Conservation (phyloP, 345 rosid species). For the Mercurialis annua region DNA sequence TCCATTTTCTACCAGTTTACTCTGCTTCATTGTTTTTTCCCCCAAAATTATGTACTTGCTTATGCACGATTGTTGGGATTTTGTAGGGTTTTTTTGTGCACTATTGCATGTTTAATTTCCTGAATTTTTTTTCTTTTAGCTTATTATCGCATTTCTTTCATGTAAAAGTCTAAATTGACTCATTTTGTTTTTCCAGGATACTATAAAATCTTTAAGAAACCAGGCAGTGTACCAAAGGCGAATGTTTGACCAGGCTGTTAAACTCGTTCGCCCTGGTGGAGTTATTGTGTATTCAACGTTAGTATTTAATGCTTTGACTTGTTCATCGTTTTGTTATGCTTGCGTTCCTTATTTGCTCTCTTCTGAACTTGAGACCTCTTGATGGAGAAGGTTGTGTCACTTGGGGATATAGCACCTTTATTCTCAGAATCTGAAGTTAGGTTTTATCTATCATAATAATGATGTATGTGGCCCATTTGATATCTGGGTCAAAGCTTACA, state of each 20-base stretch:
- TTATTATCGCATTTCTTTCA: background rate
- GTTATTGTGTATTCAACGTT: constrained; percentile 93
- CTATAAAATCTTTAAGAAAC: constrained; percentile 69
- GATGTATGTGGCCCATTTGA: background rate
- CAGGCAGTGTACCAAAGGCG: constrained; percentile 82
- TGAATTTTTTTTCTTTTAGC: background rate
- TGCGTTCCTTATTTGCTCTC: no score
- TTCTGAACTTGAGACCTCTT: no score
- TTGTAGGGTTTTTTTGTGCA: background rate
- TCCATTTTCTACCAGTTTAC: background rate
- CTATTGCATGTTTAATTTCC: background rate
- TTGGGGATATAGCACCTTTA: background rate
- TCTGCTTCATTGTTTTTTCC: background rate
- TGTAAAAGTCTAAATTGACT: constrained; percentile 8
- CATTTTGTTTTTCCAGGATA: constrained; percentile 50
- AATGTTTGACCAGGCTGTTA: constrained; percentile 98
- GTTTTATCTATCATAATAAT: background rate
- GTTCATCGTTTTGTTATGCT: background rate
- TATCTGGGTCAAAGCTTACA: background rate
- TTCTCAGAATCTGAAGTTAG: background rate
- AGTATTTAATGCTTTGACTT: constrained; percentile 27
- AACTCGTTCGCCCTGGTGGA: constrained; percentile 93
- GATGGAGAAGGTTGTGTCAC: no score
- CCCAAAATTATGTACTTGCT: constrained; percentile 1
- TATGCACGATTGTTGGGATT: background rate